Evolutionary conservation across 2,329 filamentous ascomycete genomes (phyloP).

Genomic region (Fusarium sp.): DNA sequence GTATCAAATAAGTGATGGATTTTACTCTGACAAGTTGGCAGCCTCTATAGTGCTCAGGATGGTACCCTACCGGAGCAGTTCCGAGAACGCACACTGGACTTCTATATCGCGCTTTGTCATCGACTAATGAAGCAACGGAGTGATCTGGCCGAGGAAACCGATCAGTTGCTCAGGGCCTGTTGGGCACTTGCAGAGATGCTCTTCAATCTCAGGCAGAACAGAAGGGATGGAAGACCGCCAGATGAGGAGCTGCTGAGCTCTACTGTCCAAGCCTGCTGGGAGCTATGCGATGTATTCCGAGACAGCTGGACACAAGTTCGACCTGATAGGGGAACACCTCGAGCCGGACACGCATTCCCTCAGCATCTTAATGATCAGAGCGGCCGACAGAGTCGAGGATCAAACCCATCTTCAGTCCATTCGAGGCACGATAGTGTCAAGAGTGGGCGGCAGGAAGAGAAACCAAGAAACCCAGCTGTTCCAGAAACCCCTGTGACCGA

Average conservation of each 20-base stretch:
- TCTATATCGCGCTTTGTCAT: conserved; percentile 93
- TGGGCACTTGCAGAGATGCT: conserved; percentile 94
- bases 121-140: conserved; percentile 94
- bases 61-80: conserved; percentile 83
- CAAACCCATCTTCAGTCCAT: conserved; percentile 60
- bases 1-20: neutral
- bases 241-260: conserved; percentile 88
- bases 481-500: conserved; percentile 95
- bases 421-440: conserved; percentile 65
- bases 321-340: conserved; percentile 85
- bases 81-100: conserved; percentile 88
- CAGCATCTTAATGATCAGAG: conserved; percentile 59
- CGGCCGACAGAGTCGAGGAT: conserved; percentile 59
- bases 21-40: conserved; percentile 46
- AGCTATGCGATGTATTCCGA: conserved; percentile 90
- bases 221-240: conserved; percentile 73
- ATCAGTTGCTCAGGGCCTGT: conserved; percentile 83
- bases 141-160: conserved; percentile 81
- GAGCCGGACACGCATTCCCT: conserved; percentile 82
- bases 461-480: conserved; percentile 59
- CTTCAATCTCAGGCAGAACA: conserved; percentile 87
- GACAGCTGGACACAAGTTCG: conserved; percentile 91
- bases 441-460: conserved; percentile 56
- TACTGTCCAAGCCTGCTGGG: conserved; percentile 93
- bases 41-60: conserved; percentile 90